A percentile compares a stretch with the other conserved stretches of the same genome.
phyloP scores from a whole-genome alignment of 2,329 filamentous ascomycete species.

The Fusarium sacchari region DNA sequence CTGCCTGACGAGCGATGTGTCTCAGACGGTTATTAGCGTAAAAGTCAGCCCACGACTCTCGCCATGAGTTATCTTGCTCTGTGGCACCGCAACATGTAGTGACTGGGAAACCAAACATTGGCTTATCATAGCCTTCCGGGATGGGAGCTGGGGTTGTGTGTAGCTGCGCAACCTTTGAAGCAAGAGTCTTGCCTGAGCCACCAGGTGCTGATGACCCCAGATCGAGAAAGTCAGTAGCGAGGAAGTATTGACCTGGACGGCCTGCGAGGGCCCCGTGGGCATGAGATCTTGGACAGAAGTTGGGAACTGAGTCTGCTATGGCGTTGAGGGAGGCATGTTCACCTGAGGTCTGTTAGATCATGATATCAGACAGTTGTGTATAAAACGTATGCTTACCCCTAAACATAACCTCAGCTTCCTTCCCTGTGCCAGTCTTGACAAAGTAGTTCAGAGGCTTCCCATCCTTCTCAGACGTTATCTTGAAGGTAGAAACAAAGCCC shows the following conservation, averaged over 20 bases:
- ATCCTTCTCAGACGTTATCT: slow-evolving; percentile 58
- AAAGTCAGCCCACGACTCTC: slow-evolving; percentile 82
- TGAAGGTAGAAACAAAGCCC: slow-evolving; percentile 75
- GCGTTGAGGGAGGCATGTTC: slow-evolving; percentile 88
- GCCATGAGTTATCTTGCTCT: slow-evolving; percentile 80
- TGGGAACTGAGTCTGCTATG: slow-evolving; percentile 76
- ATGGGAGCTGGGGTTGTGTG: slow-evolving; percentile 79
- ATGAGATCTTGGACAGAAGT: slow-evolving; percentile 79
- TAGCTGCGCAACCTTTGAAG: slow-evolving; percentile 79
- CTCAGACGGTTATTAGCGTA: slow-evolving; percentile 81
- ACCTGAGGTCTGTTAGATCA: slow-evolving; percentile 56
- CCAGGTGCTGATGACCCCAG: slow-evolving; percentile 57
- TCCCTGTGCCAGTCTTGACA: slow-evolving; percentile 74
- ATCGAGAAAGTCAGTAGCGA: slow-evolving; percentile 84
- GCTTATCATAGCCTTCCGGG: slow-evolving; percentile 65
- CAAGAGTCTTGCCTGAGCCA: slow-evolving; percentile 68
- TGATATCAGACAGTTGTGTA: neutral
- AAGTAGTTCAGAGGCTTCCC: slow-evolving; percentile 69
- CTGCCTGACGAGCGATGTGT: slow-evolving; percentile 67
- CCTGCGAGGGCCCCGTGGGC: slow-evolving; percentile 72
- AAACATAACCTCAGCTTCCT: slow-evolving; percentile 74
- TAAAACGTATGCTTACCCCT: slow-evolving; percentile 57
- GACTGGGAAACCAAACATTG: slow-evolving; percentile 84
- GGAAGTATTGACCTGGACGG: slow-evolving; percentile 63
- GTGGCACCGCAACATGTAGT: slow-evolving; percentile 89